Evolutionary conservation across 495 filamentous ascomycete genomes (phyloP).

Genomic region (Tuber borchii): DNA sequence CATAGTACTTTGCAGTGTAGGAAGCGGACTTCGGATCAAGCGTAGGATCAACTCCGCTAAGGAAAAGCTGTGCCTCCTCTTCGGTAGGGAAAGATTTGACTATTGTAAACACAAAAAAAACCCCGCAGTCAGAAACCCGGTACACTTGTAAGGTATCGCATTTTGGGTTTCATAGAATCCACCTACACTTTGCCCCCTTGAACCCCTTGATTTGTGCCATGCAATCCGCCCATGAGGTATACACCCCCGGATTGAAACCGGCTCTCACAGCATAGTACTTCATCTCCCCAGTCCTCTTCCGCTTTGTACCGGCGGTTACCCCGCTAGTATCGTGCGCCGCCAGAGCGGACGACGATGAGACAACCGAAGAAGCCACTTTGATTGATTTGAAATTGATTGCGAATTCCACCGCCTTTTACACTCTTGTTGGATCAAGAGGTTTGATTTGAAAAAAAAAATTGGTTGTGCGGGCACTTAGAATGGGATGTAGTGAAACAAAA

Average conservation of each 20-base stretch:
- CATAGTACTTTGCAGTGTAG: slow-evolving; percentile 63
- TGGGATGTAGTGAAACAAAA: neutral
- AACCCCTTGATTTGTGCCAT: slow-evolving; percentile 76
- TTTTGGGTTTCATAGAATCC: slow-evolving; percentile 10
- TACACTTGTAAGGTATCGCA: slow-evolving; percentile 11
- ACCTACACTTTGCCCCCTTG: slow-evolving; percentile 73
- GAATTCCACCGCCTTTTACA: neutral
- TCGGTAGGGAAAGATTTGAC: slow-evolving; percentile 76
- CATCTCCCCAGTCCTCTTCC: slow-evolving; percentile 54
- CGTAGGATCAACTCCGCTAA: slow-evolving; percentile 55
- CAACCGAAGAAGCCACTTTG: slow-evolving; percentile 33
- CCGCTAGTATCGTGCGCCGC: slow-evolving; percentile 11
- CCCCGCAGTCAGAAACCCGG: slow-evolving; percentile 17
- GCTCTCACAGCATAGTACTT: slow-evolving; percentile 86
- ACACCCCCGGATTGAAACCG: slow-evolving; percentile 77
- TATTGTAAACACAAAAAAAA: slow-evolving; percentile 41
- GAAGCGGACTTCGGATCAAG: slow-evolving; percentile 42
- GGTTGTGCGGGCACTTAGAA: neutral
- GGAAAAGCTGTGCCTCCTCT: slow-evolving; percentile 71
- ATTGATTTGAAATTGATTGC: slow-evolving; percentile 15
- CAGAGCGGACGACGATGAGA: slow-evolving; percentile 19
- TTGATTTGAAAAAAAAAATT: neutral
- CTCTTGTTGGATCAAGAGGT: neutral
- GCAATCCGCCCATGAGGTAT: slow-evolving; percentile 74
- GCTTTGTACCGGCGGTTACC: slow-evolving; percentile 47